A percentile compares a stretch with the other conserved stretches of the same genome.
Evolutionary conservation across 2,329 filamentous ascomycete genomes (phyloP).

Genomic region (Laburnicola sp.): DNA sequence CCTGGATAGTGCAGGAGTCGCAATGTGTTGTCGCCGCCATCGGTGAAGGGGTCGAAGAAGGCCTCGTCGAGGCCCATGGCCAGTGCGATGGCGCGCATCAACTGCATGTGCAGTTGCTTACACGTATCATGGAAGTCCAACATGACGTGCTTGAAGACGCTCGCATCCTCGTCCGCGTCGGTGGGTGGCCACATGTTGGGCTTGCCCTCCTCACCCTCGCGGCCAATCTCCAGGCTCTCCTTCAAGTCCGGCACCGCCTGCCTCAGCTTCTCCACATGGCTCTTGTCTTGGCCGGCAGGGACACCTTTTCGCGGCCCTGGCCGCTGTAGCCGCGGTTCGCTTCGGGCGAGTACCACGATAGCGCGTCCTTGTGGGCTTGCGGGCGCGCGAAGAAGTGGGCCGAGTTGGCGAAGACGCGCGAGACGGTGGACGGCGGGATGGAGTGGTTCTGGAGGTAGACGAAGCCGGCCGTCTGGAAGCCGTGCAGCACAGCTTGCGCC

Average conservation of each 20-base stretch:
- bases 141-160: slow-evolving; percentile 73
- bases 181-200: slow-evolving; percentile 78
- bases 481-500: slow-evolving; percentile 72
- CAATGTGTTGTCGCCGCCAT: slow-evolving; percentile 57
- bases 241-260: slow-evolving; percentile 52
- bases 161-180: slow-evolving; percentile 55
- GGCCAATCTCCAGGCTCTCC: slow-evolving; percentile 64
- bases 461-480: slow-evolving; percentile 86
- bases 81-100: slow-evolving; percentile 85
- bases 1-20: slow-evolving; percentile 77
- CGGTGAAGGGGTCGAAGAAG: slow-evolving; percentile 78
- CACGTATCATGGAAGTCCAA: slow-evolving; percentile 73
- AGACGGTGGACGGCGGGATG: slow-evolving; percentile 63
- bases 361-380: slow-evolving; percentile 43
- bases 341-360: slow-evolving; percentile 49
- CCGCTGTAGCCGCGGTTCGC: slow-evolving; percentile 55
- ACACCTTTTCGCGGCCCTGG: slow-evolving; percentile 50
- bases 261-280: slow-evolving; percentile 42
- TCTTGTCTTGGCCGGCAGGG: slow-evolving; percentile 35
- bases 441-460: slow-evolving; percentile 83
- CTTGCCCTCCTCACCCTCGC: slow-evolving; percentile 61
- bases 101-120: slow-evolving; percentile 71
- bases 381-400: slow-evolving; percentile 46
- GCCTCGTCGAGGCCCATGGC: slow-evolving; percentile 70
- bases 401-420: slow-evolving; percentile 61